Evolutionary conservation across 441 rosid genomes (phyloP).

Genomic region (Populus hybrid): DNA sequence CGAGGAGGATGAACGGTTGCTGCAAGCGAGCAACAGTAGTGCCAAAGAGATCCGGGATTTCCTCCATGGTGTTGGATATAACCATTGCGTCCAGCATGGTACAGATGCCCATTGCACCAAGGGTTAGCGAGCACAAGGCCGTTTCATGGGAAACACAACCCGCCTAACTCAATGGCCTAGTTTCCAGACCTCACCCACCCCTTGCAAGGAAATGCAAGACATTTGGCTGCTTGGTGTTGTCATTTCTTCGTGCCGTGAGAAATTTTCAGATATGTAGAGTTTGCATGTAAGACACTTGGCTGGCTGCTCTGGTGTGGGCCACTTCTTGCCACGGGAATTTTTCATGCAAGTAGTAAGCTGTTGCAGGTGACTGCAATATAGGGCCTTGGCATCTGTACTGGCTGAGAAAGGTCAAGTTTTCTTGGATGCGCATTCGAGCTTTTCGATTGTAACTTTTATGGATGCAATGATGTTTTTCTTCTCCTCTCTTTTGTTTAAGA

Average conservation of each 20-base stretch:
- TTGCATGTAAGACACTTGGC: background rate
- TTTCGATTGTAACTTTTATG: background rate
- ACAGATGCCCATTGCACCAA: constrained; percentile 93
- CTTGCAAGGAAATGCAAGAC: background rate
- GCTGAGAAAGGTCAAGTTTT: background rate
- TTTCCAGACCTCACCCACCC: background rate
- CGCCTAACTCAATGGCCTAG: background rate
- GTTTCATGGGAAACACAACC: constrained; percentile 3
- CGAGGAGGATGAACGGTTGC: constrained; percentile 85
- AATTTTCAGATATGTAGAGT: background rate
- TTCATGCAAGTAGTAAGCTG: background rate
- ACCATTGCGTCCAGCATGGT: constrained; percentile 65
- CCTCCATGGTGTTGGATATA: constrained; percentile 67
- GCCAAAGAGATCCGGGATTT: constrained; percentile 73
- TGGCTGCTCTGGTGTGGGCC: background rate
- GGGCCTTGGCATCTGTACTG: background rate
- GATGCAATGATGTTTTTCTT: background rate
- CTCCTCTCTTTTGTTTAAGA: background rate
- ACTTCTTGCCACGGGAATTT: background rate
- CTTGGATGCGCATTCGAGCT: background rate
- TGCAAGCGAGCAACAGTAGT: constrained; percentile 89
- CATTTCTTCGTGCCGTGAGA: background rate
- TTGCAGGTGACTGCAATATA: background rate
- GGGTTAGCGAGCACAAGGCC: constrained; percentile 23
- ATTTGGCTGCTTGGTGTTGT: background rate